These are phyloP conservation scores for Microcera coccophila DNA, from an alignment of 2,329 filamentous ascomycete species.

Conservation along the genomic window DNA sequence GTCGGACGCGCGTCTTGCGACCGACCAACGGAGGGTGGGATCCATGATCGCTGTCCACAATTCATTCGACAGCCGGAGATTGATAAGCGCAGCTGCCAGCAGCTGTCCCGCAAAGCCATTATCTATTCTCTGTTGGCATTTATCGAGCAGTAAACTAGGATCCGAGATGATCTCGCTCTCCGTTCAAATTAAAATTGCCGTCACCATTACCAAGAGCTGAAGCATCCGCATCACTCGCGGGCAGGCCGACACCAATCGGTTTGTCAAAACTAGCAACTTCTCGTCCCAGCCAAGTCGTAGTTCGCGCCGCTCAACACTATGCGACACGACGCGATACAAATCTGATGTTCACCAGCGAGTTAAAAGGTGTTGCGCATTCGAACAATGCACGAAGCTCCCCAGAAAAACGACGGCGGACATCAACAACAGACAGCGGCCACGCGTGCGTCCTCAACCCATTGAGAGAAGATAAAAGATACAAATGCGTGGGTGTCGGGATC, in stretches of 20 bases:
- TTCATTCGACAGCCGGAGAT: conserved; percentile 11
- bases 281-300: too few relatives aligned
- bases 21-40: background rate
- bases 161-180: too few relatives aligned
- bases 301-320: background rate
- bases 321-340: conserved; percentile 1
- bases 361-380: background rate
- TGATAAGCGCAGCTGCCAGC: conserved; percentile 14
- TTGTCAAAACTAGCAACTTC: too few relatives aligned
- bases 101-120: background rate
- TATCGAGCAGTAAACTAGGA: too few relatives aligned
- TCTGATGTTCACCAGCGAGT: background rate
- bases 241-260: too few relatives aligned
- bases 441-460: conserved; percentile 13
- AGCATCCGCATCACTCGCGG: too few relatives aligned
- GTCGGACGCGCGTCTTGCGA: conserved; percentile 1
- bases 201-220: too few relatives aligned
- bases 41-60: conserved; percentile 1
- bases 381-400: background rate
- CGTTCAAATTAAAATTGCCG: too few relatives aligned
- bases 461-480: background rate
- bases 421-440: conserved; percentile 5
- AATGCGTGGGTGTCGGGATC: background rate
- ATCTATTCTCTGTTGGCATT: too few relatives aligned
- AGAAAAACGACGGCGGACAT: background rate